These are phyloP conservation scores for Zasmidium angulare DNA, from an alignment of 2,329 filamentous ascomycete species.

Conservation along the genomic window DNA sequence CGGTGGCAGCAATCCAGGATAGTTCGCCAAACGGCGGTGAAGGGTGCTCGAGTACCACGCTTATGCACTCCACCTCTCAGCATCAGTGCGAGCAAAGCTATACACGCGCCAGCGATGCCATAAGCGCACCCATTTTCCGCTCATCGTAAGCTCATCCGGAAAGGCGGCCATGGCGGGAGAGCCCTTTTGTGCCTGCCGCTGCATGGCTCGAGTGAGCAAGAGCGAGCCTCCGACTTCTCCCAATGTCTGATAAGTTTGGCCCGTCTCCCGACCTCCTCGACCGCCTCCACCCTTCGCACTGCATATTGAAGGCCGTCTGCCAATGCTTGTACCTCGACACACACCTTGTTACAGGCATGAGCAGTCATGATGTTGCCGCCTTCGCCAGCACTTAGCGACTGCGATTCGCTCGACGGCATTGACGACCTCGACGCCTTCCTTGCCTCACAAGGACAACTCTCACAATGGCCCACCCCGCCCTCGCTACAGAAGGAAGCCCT, in stretches of 20 bases:
- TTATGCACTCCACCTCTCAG: slow-evolving; percentile 2
- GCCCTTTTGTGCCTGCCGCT: background rate
- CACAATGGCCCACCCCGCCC: slow-evolving; percentile 33
- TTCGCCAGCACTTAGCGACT: slow-evolving; percentile 32
- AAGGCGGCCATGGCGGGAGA: background rate
- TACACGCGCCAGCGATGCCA: background rate
- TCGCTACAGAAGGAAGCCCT: slow-evolving; percentile 24
- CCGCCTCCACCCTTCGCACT: background rate
- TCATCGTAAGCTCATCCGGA: background rate
- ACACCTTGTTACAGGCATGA: slow-evolving; percentile 1
- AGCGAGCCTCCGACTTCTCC: background rate
- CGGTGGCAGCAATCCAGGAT: background rate
- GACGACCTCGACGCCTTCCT: slow-evolving; percentile 36
- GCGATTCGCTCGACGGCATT: slow-evolving; percentile 32
- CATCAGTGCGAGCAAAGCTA: background rate
- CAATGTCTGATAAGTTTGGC: background rate
- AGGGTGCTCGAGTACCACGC: background rate
- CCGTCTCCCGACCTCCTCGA: background rate
- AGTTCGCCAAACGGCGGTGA: background rate
- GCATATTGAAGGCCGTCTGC: background rate
- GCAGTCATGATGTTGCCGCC: slow-evolving; percentile 17
- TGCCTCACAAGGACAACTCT: slow-evolving; percentile 28
- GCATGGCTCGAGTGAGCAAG: background rate
- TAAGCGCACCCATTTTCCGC: background rate
- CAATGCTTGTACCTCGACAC: background rate